A percentile compares a stretch with the other conserved stretches of the same genome.
phyloP scores from a whole-genome alignment of 306 rosid species.

The Lathyrus tuberosus region DNA sequence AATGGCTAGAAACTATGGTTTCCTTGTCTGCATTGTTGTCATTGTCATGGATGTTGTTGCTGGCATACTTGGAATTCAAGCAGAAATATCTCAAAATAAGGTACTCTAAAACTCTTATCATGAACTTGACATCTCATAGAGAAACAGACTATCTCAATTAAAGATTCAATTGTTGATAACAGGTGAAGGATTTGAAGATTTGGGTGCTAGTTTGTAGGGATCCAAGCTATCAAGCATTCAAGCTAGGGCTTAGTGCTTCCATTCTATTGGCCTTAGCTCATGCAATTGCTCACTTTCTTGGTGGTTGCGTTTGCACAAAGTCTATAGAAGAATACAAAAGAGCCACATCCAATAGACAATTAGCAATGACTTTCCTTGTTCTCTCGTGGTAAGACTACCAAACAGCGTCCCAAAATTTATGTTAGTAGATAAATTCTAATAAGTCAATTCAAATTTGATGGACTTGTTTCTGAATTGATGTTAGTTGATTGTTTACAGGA shows the following conservation, averaged over 20 bases:
- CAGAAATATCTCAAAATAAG: conserved; percentile 82
- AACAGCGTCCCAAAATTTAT: too few species aligned
- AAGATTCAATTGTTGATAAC: neutral
- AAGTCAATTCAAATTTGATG: too few species aligned
- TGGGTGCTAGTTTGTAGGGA: conserved; percentile 70
- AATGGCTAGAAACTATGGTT: conserved; percentile 60
- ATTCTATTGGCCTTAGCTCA: conserved; percentile 63
- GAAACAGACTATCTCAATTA: neutral
- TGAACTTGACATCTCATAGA: too few species aligned
- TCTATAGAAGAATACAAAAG: conserved; percentile 46
- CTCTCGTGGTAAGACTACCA: conserved; percentile 59
- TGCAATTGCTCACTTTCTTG: conserved; percentile 59
- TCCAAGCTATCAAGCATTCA: conserved; percentile 71
- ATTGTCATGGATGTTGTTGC: conserved; percentile 62
- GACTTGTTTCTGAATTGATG: neutral
- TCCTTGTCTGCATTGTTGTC: conserved; percentile 63
- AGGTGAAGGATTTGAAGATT: conserved; percentile 64
- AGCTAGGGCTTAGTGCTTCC: conserved; percentile 74
- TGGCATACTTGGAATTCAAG: conserved; percentile 83
- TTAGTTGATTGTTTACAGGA: conserved; percentile 48
- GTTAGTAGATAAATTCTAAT: too few species aligned
- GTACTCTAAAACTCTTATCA: conserved; percentile 39
- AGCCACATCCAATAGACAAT: conserved; percentile 56
- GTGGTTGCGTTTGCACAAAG: conserved; percentile 67
- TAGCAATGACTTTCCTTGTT: conserved; percentile 55